Conservation (phyloP, 2,329 filamentous ascomycete genomes). For the Cadophora malorum region DNA sequence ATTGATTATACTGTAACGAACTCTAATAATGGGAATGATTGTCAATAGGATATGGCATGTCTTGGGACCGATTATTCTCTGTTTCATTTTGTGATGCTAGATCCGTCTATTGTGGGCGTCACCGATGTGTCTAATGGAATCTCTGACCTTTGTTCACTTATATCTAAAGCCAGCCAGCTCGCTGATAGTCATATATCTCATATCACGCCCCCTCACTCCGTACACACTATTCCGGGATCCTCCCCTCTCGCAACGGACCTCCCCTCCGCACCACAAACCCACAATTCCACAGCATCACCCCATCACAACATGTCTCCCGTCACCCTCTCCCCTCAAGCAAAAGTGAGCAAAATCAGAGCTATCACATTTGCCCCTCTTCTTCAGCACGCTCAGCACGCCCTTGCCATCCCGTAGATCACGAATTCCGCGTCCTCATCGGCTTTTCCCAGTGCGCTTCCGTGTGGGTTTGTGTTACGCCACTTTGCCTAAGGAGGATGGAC, state of each 20-base stretch:
- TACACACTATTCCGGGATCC: neutral
- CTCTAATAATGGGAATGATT: slow-evolving; percentile 25
- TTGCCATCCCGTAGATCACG: slow-evolving; percentile 3
- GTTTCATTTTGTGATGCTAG: neutral
- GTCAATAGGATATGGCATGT: neutral
- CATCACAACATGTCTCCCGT: neutral
- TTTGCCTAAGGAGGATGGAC: neutral
- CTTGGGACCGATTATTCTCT: neutral
- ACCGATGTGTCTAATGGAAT: neutral
- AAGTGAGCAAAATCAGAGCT: neutral
- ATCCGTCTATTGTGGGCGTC: neutral
- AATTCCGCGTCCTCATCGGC: neutral
- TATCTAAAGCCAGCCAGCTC: neutral
- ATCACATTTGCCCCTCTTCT: slow-evolving; percentile 8
- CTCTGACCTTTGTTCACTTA: neutral
- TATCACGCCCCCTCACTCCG: neutral
- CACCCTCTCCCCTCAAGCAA: neutral
- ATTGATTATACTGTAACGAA: slow-evolving; percentile 30
- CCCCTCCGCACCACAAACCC: neutral
- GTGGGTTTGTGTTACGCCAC: slow-evolving; percentile 1
- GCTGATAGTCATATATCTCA: neutral
- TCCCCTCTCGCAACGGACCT: neutral
- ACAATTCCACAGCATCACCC: neutral
- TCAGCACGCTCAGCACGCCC: neutral
- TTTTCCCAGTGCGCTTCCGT: neutral